A percentile compares a stretch with the other conserved stretches of the same genome.
These are phyloP conservation scores for Verbena officinalis DNA, from an alignment of 257 asterid species.

Conservation along the genomic window DNA sequence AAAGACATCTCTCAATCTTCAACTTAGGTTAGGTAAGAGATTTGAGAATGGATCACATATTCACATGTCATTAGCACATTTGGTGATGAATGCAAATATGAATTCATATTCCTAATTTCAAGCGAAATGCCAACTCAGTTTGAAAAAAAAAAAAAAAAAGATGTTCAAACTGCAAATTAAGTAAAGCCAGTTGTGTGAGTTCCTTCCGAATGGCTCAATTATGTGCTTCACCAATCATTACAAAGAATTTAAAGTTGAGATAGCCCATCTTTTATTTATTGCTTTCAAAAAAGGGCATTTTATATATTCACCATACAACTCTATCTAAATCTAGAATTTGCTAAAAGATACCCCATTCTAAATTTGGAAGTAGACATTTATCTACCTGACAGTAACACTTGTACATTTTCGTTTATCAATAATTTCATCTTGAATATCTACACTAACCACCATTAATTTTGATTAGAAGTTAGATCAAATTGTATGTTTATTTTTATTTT, in stretches of 20 bases:
- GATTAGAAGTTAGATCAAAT: conserved; percentile 6
- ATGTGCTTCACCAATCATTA: background rate
- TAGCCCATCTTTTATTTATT: background rate
- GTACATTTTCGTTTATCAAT: background rate
- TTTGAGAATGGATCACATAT: background rate
- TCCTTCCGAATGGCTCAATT: too few species aligned
- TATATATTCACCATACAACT: background rate
- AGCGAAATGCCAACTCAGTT: background rate
- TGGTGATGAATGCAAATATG: background rate
- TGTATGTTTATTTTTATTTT: too few species aligned
- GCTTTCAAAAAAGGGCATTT: background rate
- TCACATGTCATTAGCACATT: background rate
- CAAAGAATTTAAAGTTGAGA: background rate
- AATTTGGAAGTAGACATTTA: background rate
- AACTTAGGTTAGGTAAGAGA: too few species aligned
- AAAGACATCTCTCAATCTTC: too few species aligned
- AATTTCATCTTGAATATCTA: too few species aligned
- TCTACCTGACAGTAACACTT: background rate
- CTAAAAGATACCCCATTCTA: background rate
- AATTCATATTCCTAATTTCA: background rate
- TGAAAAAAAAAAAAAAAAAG: background rate
- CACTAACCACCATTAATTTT: too few species aligned
- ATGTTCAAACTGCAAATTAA: too few species aligned
- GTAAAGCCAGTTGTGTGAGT: background rate
- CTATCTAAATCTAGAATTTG: too few species aligned